These are phyloP conservation scores for Candida suzukii DNA, from an alignment of 805 yeast species.

Conservation along the genomic window DNA sequence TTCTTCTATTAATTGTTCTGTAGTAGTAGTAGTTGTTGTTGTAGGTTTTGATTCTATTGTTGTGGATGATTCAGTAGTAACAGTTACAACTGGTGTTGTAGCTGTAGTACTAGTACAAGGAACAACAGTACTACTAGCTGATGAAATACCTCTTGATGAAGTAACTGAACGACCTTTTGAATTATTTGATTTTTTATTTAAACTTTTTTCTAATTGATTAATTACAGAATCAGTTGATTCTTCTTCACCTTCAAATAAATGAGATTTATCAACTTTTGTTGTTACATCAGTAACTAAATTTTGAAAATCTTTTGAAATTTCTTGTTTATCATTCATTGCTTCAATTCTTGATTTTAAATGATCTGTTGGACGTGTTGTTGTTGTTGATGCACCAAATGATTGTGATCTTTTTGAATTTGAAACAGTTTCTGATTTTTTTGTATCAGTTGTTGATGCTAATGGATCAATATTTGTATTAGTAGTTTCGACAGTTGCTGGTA, in stretches of 20 bases:
- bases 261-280: constrained; percentile 25
- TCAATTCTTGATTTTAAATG: constrained; percentile 4
- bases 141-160: background rate
- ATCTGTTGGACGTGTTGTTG: background rate
- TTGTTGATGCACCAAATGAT: too few species aligned
- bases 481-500: too few species aligned
- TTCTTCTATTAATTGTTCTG: background rate
- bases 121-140: too few species aligned
- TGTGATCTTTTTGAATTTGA: too few species aligned
- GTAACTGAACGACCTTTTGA: background rate
- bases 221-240: constrained; percentile 2
- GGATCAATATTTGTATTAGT: too few species aligned
- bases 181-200: background rate
- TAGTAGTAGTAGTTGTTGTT: too few species aligned
- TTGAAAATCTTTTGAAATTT: constrained; percentile 4
- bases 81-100: too few species aligned
- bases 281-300: constrained; percentile 27
- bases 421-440: too few species aligned
- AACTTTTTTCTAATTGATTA: background rate
- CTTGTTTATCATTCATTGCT: background rate
- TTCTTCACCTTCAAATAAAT: constrained; percentile 33
- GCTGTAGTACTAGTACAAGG: too few species aligned
- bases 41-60: too few species aligned
- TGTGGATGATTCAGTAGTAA: too few species aligned
- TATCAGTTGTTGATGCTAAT: too few species aligned